phyloP scores from a whole-genome alignment of 2,329 filamentous ascomycete genomes.

The Monosporascus sp. region DNA sequence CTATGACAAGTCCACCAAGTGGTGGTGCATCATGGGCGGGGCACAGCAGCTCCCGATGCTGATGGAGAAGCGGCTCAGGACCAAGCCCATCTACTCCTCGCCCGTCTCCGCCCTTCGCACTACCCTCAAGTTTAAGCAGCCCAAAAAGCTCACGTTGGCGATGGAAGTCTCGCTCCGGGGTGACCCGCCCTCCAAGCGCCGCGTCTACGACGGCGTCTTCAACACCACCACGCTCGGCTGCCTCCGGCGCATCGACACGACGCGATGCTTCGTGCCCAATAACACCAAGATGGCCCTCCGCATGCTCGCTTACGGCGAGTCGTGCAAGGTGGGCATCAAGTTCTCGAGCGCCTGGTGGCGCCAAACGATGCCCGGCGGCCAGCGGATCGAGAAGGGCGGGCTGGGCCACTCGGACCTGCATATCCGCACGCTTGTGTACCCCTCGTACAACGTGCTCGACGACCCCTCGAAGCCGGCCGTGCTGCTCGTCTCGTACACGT shows the following conservation, averaged over 20 bases:
- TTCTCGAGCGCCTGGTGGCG: slow-evolving; percentile 30
- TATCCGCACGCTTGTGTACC: slow-evolving; percentile 29
- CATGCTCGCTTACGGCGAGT: slow-evolving; percentile 22
- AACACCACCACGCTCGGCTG: slow-evolving; percentile 24
- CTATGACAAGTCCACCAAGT: background rate
- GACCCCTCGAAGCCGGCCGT: slow-evolving; percentile 18
- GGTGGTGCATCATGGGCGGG: too few species aligned
- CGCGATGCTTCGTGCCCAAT: slow-evolving; percentile 12
- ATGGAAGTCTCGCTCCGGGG: too few species aligned
- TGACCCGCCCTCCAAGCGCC: too few species aligned
- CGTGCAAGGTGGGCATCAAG: slow-evolving; percentile 29
- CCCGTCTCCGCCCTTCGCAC: too few species aligned
- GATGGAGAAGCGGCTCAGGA: too few species aligned
- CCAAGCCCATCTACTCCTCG: too few species aligned
- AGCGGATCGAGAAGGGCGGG: slow-evolving; percentile 22
- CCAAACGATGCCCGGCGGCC: slow-evolving; percentile 3
- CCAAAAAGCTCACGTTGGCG: too few species aligned
- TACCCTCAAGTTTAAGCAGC: too few species aligned
- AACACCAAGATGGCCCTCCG: slow-evolving; percentile 25
- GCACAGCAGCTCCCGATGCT: too few species aligned
- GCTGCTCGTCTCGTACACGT: slow-evolving; percentile 31
- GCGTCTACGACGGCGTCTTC: slow-evolving; percentile 25
- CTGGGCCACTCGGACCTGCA: slow-evolving; percentile 24
- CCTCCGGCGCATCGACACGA: slow-evolving; percentile 25
- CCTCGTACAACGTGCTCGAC: slow-evolving; percentile 28